Percentiles rank a stretch among this genome's conserved stretches.
phyloP scores from a whole-genome alignment of 345 rosid genomes.

The Populus pruinosa region DNA sequence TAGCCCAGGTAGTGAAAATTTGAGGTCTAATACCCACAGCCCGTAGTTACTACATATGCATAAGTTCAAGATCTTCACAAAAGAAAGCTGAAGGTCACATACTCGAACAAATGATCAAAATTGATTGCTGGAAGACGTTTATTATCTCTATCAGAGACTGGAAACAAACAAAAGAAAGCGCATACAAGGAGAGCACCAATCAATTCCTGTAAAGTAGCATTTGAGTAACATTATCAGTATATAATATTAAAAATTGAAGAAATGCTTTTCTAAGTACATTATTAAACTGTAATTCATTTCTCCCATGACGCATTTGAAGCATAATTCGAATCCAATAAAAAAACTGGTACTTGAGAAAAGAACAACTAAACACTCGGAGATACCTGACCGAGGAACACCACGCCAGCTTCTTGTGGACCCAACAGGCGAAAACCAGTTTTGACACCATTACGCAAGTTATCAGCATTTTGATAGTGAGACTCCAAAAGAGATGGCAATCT shows the following conservation, averaged over 20 bases:
- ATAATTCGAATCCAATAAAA: background rate
- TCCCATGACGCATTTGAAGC: background rate
- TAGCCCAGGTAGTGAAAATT: background rate
- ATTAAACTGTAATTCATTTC: background rate
- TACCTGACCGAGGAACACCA: conserved; percentile 82
- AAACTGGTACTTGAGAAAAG: background rate
- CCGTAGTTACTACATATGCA: background rate
- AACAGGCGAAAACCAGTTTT: conserved; percentile 58
- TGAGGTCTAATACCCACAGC: background rate
- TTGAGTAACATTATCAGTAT: conserved; percentile 2
- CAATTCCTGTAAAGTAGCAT: conserved; percentile 61
- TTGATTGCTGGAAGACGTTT: conserved; percentile 71
- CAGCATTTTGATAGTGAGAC: conserved; percentile 56
- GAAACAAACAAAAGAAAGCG: conserved; percentile 84
- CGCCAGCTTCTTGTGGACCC: conserved; percentile 60
- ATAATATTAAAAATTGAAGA: background rate
- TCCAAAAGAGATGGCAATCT: conserved; percentile 61
- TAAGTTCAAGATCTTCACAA: conserved; percentile 13
- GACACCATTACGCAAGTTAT: conserved; percentile 23
- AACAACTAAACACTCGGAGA: background rate
- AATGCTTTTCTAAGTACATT: background rate
- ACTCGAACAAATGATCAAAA: conserved; percentile 80
- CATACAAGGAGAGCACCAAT: conserved; percentile 80
- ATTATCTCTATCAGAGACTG: conserved; percentile 49
- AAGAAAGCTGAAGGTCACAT: conserved; percentile 44